Evolutionary conservation across 2,329 filamentous ascomycete species (phyloP), one percentile per base, ranked within the genome.

Genomic region (Stagonosporopsis vannaccii): DNA sequence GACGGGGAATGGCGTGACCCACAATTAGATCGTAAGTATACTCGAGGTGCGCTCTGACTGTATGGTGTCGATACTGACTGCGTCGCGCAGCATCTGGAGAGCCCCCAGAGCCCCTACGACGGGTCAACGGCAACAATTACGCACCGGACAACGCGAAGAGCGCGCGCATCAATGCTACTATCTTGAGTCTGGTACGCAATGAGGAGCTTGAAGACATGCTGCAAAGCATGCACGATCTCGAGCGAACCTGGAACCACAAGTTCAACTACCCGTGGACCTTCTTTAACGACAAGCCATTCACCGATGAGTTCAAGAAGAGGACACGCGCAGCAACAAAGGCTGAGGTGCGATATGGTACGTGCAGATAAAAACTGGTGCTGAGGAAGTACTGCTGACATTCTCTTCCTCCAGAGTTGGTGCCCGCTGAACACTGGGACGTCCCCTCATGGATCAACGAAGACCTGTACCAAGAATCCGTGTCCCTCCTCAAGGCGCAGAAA

Each of bases 261-360:
- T 99, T 98, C 85, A 99, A 99, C 81, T 99, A 99, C 74, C 95
- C 95, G 0, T 99, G 95, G 92, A 97, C 92, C 8, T 99, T 99
- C 77, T 96, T 99, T 84, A 99, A 99, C 79, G 94, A 99, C 72
- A 88, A 91, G 48, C 91, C 91, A 15, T 99, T 99, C 72, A 88
- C 90, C 2, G 90, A 95, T 15, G 93, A 98, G 69, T 99, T 99
- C 81, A 98, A 96, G 80, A 81, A 81, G 69, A 86, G 85, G 76
- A 98, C 93, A 0, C 82, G 84, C 60, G 91, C 88, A 25, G 88
- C 85, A 46, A 98, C 94, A 17, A 97, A 96, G 65, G 95, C 94
- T 42, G 88, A 96, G 75, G 91, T 90, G 70, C 85, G 84, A 76
- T 97, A 95, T 74, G 91, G 90, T 93, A 84, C 37, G 55, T 55